Evolutionary conservation across 164 flowering plant species (phyloP), one percentile per base, ranked within the genome.

Genomic region (Umbellularia californica): DNA sequence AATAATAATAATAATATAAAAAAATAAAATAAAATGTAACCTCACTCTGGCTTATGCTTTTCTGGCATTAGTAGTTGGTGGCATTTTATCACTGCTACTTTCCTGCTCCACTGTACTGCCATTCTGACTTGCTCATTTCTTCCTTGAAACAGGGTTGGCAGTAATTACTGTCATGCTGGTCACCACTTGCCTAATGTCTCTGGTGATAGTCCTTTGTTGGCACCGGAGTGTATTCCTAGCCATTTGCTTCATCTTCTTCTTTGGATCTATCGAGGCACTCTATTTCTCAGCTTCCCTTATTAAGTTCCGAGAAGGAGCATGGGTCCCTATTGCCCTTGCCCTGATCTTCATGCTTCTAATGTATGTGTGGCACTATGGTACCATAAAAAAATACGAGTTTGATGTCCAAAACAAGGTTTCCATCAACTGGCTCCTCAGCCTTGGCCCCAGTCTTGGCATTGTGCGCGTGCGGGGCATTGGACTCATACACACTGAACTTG

Each of bases 141-240:
- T 20, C 35, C 28, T 69, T 72, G 58, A 28, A 77, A 79, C 90
- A 94, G 98, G 98, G 81, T 81, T 92, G 79, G 98, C 98, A 13
- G 97, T 92, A 65, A 94, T 94, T 70, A 91, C 98, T 0, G 98
- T 94, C 22, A 94, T 94, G 98, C 84, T 94, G 77, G 98, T 94
- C 23, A 92, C 98, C n/a, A 94, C 98, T 55, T 92, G 98, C 82
- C 78, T 94, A 60, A 94, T 91, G 97, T 91, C 98, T 19, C 86
- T 94, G 2, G 94, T 94, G 10, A 94, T 94, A 51, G 95, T 94
- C 25, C 82, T 94, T 1, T 91, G 94, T 82, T 94, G 98, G 98
- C 87, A 87, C 78, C 84, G 76, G 79, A 91, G 84, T 68, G 77
- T 89, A 69, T 58, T 90, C 73, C 76, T 92, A 5, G 98, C 98